Evolutionary conservation across 2,329 filamentous ascomycete genomes (phyloP).

Genomic region (Talaromyces sp.): DNA sequence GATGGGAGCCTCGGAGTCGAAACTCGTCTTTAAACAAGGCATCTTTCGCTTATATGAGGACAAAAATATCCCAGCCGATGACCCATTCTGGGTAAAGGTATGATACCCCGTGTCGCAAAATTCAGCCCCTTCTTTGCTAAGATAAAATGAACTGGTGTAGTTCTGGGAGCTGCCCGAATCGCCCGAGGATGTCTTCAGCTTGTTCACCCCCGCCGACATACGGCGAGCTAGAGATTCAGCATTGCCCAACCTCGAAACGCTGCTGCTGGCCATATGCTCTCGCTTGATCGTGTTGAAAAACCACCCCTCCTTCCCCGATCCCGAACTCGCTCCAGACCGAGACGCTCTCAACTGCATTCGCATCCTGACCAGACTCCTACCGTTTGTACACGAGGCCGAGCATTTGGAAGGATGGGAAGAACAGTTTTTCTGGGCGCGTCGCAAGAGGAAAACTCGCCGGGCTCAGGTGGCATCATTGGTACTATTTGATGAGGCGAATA

Average conservation of each 20-base stretch:
- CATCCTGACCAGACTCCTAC: slow-evolving; percentile 80
- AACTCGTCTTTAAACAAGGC: slow-evolving; percentile 97
- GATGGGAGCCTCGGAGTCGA: slow-evolving; percentile 98
- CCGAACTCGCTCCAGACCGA: slow-evolving; percentile 72
- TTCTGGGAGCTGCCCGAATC: slow-evolving; percentile 98
- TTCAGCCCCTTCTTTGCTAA: not conserved
- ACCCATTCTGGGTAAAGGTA: slow-evolving; percentile 90
- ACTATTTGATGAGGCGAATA: slow-evolving; percentile 71
- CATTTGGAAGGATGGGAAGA: slow-evolving; percentile 80
- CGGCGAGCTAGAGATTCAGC: slow-evolving; percentile 80
- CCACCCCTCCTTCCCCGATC: slow-evolving; percentile 84
- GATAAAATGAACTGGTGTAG: slow-evolving; percentile 42
- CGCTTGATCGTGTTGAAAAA: slow-evolving; percentile 77
- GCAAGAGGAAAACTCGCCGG: slow-evolving; percentile 66
- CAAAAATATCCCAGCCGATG: slow-evolving; percentile 76
- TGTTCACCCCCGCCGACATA: slow-evolving; percentile 85
- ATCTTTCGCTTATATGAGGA: slow-evolving; percentile 96
- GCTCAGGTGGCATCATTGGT: slow-evolving; percentile 66
- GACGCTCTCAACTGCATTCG: slow-evolving; percentile 95
- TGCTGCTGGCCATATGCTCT: slow-evolving; percentile 77
- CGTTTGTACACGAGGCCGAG: slow-evolving; percentile 88
- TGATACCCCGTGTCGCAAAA: slow-evolving; percentile 30
- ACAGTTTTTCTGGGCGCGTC: slow-evolving; percentile 80
- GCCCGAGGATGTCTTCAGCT: slow-evolving; percentile 90
- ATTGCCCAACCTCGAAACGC: slow-evolving; percentile 81